Conservation (phyloP, 2,329 filamentous ascomycete species). For the Albifimbria verrucaria region DNA sequence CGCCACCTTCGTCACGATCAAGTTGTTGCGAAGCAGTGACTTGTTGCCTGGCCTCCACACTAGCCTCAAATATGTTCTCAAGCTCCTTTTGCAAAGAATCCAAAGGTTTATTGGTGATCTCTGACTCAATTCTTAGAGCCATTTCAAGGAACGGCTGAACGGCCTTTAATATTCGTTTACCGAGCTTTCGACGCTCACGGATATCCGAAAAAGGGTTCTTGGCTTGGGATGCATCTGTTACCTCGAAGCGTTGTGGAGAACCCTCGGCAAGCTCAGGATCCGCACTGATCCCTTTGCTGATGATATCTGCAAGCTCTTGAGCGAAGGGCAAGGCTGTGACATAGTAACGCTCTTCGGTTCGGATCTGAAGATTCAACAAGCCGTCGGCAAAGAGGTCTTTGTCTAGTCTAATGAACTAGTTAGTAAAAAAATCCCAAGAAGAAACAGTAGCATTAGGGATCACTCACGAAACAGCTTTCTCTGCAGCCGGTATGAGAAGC, state of each 20-base stretch:
- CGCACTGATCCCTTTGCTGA: slow-evolving; percentile 50
- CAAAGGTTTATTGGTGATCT: slow-evolving; percentile 67
- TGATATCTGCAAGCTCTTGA: slow-evolving; percentile 52
- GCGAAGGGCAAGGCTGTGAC: slow-evolving; percentile 56
- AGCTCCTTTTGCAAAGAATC: slow-evolving; percentile 71
- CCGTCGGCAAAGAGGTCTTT: slow-evolving; percentile 56
- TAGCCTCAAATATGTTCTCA: slow-evolving; percentile 68
- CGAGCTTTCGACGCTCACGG: slow-evolving; percentile 78
- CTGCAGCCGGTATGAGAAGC: slow-evolving; percentile 72
- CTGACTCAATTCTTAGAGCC: slow-evolving; percentile 76
- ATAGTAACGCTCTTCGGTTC: slow-evolving; percentile 55
- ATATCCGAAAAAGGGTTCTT: slow-evolving; percentile 62
- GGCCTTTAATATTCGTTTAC: slow-evolving; percentile 82
- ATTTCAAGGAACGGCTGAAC: slow-evolving; percentile 75
- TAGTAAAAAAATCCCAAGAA: background rate
- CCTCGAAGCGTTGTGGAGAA: slow-evolving; percentile 26
- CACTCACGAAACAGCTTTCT: slow-evolving; percentile 77
- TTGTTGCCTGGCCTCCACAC: slow-evolving; percentile 53
- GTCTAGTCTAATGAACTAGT: slow-evolving; percentile 53
- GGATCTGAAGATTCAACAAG: slow-evolving; percentile 46
- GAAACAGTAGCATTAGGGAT: background rate
- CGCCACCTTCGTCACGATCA: slow-evolving; percentile 35
- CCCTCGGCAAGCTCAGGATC: slow-evolving; percentile 26
- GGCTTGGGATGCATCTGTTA: slow-evolving; percentile 44
- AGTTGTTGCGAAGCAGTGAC: slow-evolving; percentile 31